A percentile compares a stretch with the other conserved stretches of the same genome.
phyloP scores from a whole-genome alignment of 345 rosid species.

The Moricandia moricandioides region DNA sequence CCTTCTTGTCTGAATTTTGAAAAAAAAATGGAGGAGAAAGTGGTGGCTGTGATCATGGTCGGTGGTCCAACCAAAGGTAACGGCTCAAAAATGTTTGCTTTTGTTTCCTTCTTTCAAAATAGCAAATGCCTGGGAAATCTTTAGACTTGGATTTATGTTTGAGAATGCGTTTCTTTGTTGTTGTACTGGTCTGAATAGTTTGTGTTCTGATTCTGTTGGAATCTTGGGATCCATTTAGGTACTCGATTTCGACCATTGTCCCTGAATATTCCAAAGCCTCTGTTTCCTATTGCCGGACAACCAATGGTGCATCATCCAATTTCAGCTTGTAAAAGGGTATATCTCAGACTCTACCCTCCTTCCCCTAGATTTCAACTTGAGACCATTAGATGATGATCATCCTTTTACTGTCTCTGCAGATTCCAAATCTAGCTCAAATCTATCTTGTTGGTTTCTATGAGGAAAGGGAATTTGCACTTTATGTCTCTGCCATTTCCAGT shows the following conservation, averaged over 20 bases:
- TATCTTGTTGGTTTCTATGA: constrained; percentile 85
- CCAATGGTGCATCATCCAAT: constrained; percentile 99
- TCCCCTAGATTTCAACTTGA: neutral
- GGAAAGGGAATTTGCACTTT: constrained; percentile 84
- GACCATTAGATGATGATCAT: neutral
- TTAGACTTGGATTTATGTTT: constrained; percentile 13
- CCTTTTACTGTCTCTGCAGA: constrained; percentile 43
- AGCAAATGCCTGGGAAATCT: neutral
- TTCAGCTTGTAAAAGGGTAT: constrained; percentile 92
- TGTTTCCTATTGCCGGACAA: constrained; percentile 87
- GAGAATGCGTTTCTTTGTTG: neutral
- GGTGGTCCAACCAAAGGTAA: constrained; percentile 99
- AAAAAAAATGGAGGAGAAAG: constrained; percentile 53
- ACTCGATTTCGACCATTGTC: constrained; percentile 94
- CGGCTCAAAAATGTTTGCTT: neutral
- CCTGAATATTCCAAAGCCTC: constrained; percentile 83
- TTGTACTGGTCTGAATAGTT: neutral
- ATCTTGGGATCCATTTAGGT: constrained; percentile 43
- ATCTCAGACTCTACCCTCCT: constrained; percentile 1
- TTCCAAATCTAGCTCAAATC: constrained; percentile 74
- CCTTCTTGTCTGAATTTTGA: neutral
- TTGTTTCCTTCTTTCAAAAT: neutral
- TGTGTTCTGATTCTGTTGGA: neutral
- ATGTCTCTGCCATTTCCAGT: constrained; percentile 78
- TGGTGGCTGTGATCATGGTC: constrained; percentile 97